Evolutionary conservation across 2,329 filamentous ascomycete species (phyloP), one percentile per base, ranked within the genome.

Genomic region (Dactylella cylindrospora): DNA sequence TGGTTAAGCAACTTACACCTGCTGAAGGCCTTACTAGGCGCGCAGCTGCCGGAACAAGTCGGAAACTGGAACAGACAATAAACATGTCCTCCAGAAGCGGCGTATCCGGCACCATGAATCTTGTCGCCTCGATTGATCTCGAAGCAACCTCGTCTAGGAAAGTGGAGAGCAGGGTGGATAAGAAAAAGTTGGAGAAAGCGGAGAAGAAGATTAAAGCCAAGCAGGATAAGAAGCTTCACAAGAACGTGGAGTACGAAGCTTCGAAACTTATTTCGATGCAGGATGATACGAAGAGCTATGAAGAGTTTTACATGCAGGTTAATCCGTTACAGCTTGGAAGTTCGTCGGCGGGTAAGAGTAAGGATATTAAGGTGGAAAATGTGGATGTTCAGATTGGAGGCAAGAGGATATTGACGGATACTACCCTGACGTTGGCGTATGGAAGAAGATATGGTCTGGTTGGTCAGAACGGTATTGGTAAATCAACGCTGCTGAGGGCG

Each of bases 281-380:
- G 3, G 86, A 91, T 69, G 82, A 85, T 69, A 78, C 90, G 9
- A 85, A 95, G 78, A 94, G 89, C 32, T 98, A 98, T 73, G 93
- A 98, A 75, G 93, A 98, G 73, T 97, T 98, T 76, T 98, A 95
- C 81, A 97, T 98, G 93, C 86, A 89, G 49, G 93, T 98, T 77
- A 98, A 98, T 74, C 93, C 93, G 64, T 80, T 98, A 65, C 91
- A 97, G 72, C 71, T 97, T 62, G 91, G 90, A 50, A 76, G 79
- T 17, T 83, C 79, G 67, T 74, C 81, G 53, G 74, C 84, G 60
- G 80, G 84, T 25, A 98, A 97, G 84, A 95, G 90, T 74, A 98
- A 98, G 79, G 93, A 98, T 72, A 90, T 98, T 79, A 98, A 97
- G 77, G 78, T 98, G 68, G 93, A 98, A 74, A 90, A 88, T 69